Conservation (phyloP, 2,329 filamentous ascomycete genomes). For the Botryotinia convoluta region DNA sequence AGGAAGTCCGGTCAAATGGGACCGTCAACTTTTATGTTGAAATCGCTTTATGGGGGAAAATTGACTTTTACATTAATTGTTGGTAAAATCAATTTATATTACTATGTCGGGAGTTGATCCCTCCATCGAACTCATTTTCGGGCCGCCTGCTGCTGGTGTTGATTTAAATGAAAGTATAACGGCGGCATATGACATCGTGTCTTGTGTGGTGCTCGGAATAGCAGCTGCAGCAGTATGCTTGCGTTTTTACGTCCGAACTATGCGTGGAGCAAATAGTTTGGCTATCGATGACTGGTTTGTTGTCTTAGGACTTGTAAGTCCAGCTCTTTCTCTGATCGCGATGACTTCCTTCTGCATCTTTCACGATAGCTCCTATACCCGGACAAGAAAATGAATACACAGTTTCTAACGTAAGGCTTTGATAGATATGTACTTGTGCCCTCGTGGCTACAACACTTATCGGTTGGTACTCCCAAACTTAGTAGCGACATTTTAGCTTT, state of each 20-base stretch:
- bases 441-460: slow-evolving; percentile 12
- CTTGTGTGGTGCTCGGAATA: slow-evolving; percentile 14
- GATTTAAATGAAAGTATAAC: slow-evolving; percentile 6
- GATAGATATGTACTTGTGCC: neutral
- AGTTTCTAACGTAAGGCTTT: neutral
- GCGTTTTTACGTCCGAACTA: slow-evolving; percentile 10
- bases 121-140: slow-evolving; percentile 3
- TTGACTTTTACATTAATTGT: slow-evolving; percentile 2
- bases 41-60: neutral
- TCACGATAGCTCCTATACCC: neutral
- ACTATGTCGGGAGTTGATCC: slow-evolving; percentile 6
- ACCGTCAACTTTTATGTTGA: neutral
- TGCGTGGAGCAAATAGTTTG: slow-evolving; percentile 4
- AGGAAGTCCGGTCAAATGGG: slow-evolving; percentile 7
- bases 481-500: neutral
- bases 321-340: neutral
- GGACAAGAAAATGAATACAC: neutral
- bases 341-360: neutral
- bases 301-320: slow-evolving; percentile 11
- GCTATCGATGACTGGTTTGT: slow-evolving; percentile 15
- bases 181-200: slow-evolving; percentile 8
- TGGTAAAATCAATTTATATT: neutral
- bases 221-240: slow-evolving; percentile 6
- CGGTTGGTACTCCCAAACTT: slow-evolving; percentile 7
- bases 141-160: slow-evolving; percentile 1